Base-by-base conservation (phyloP, 768 basidiomycete genomes). In the Russula sp. region DNA sequence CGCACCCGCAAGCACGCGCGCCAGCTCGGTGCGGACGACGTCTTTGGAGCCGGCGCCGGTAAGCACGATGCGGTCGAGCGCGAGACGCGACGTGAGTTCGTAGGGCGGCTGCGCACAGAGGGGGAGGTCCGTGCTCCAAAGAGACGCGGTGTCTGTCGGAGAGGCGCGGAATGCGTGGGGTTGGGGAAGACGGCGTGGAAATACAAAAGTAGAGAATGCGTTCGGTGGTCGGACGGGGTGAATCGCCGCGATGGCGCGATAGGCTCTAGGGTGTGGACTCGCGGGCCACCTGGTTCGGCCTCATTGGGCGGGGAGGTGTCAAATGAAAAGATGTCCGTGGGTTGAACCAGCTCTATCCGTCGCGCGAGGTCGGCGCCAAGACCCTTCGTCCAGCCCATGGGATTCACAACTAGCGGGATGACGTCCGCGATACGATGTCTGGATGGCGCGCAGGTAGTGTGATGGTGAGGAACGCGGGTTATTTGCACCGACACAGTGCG, bases 351-450 rank as follows among this genome's bases (percentile, higher is more conserved):
- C 10, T 94, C 87, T 52, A 99, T 87, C 65, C 82, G 82, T 14
- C 71, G 72, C 2, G 84, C 82, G 11, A 98, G 75, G 68, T 96
- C 91, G 16, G 84, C 87, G 3, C 96, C 96, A 3, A 97, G 83
- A 7, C 96, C 96, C 72, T 95, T 98, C 6, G 83, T 83, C 96
- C 96, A 99, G 2, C 96, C 96, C 85, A 96, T 95, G 0, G 91
- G 98, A 72, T 98, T 99, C 57, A 98, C 82, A 16, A 98, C 84
- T 18, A 98, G 82, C 0, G 96, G 96, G 5, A 94, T 83, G 32
- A 75, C 64, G 53, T 88, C 84, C 7, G 71, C 68, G 27, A 88
- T 79, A 47, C 82, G 78, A 34, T 66, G 87, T 77, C 31, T 82
- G 78, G 49, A 95, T 79, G 9, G 86, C 81, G 4, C 83, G 76